phyloP scores from a whole-genome alignment of 148 eudicot species.

The Amaranthus hypochondriacus region DNA sequence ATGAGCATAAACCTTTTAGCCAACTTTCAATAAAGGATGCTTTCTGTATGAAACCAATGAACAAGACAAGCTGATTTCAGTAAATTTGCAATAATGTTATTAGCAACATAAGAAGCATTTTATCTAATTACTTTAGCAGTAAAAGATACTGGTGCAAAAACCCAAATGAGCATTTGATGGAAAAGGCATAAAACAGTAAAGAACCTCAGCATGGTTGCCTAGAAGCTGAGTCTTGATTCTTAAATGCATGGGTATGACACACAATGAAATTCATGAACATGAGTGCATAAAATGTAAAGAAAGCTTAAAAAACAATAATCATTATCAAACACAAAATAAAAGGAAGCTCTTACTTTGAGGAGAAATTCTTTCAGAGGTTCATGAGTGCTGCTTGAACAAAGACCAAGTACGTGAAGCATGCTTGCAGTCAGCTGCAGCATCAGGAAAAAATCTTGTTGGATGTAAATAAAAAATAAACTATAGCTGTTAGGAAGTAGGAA shows the following conservation, averaged over 20 bases:
- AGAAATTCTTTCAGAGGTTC: slow-evolving; percentile 58
- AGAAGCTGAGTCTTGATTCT: not conserved
- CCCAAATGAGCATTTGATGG: too few relatives aligned
- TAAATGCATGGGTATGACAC: too few relatives aligned
- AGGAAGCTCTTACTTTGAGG: slow-evolving; percentile 48
- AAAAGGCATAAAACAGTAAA: not conserved
- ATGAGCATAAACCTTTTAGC: slow-evolving; percentile 50
- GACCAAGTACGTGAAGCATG: slow-evolving; percentile 79
- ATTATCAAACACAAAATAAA: not conserved
- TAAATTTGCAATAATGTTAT: not conserved
- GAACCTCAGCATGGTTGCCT: not conserved
- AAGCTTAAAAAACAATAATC: not conserved
- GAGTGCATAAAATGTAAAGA: too few relatives aligned
- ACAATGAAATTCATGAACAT: too few relatives aligned
- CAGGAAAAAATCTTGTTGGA: slow-evolving; percentile 10
- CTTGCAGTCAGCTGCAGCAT: slow-evolving; percentile 78
- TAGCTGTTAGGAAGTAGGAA: not conserved
- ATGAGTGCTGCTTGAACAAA: slow-evolving; percentile 52
- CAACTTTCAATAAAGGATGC: slow-evolving; percentile 70
- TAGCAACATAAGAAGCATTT: not conserved
- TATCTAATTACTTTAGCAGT: too few relatives aligned
- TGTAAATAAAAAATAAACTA: not conserved
- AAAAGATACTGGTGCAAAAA: too few relatives aligned
- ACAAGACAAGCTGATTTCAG: slow-evolving; percentile 6
- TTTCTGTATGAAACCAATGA: slow-evolving; percentile 46